phyloP scores from a whole-genome alignment of 805 yeast genomes.

The Lipomyces spencermartinsiae region DNA sequence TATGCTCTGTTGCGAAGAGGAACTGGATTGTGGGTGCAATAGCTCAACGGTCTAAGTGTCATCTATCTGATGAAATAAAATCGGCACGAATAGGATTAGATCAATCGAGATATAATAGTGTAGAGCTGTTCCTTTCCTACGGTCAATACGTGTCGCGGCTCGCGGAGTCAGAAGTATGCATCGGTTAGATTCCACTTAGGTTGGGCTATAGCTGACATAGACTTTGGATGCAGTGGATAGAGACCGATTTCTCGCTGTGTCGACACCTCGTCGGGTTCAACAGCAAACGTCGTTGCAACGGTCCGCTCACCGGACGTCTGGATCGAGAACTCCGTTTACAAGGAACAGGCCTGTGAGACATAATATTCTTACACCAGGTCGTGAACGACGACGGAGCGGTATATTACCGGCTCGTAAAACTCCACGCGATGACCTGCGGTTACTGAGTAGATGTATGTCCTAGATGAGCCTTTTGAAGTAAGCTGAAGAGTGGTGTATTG shows the following conservation, averaged over 20 bases:
- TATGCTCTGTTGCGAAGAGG: neutral
- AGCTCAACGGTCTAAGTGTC: neutral
- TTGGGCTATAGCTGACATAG: neutral
- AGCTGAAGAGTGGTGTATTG: neutral
- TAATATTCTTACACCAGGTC: constrained; percentile 33
- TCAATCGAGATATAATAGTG: neutral
- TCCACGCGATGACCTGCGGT: constrained; percentile 35
- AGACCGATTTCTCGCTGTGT: neutral
- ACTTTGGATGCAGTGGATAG: neutral
- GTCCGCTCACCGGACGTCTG: constrained; percentile 12
- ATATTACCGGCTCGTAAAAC: constrained; percentile 16
- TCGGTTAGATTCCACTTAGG: neutral
- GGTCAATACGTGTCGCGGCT: neutral
- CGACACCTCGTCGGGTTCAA: constrained; percentile 11
- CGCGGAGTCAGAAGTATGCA: neutral
- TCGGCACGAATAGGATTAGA: neutral
- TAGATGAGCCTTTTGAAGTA: no score
- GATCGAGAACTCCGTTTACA: constrained; percentile 15
- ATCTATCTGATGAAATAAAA: neutral
- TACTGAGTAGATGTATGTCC: constrained; percentile 29
- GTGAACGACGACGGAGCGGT: constrained; percentile 17
- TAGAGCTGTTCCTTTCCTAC: neutral
- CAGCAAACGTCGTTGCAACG: constrained; percentile 1
- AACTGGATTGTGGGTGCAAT: neutral
- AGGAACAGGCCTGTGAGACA: constrained; percentile 10